These are phyloP conservation scores for Stagonosporopsis tanaceti DNA, from an alignment of 2,329 filamentous ascomycete genomes.

Conservation along the genomic window DNA sequence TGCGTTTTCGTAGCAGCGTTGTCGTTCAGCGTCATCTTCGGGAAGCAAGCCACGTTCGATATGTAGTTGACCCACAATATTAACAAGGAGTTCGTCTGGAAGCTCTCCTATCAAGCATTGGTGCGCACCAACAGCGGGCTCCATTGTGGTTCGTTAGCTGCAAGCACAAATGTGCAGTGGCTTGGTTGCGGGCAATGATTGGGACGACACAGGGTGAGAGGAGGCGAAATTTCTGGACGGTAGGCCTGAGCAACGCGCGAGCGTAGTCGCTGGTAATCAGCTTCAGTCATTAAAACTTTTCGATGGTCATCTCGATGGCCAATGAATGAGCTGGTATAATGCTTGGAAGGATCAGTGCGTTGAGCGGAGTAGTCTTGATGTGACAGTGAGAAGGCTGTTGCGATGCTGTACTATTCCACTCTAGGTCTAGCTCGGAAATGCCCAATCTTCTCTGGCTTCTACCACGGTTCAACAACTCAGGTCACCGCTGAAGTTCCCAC, in stretches of 20 bases:
- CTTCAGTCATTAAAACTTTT: background rate
- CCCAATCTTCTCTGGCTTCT: too few relatives aligned
- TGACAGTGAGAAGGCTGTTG: background rate
- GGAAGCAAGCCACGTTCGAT: constrained; percentile 22
- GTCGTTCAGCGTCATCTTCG: background rate
- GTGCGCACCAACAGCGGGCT: background rate
- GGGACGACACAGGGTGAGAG: background rate
- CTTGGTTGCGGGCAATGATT: background rate
- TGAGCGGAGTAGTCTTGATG: too few relatives aligned
- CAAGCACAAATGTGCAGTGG: background rate
- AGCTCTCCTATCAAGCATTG: constrained; percentile 16
- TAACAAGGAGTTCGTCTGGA: constrained; percentile 30
- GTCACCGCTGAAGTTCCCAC: too few relatives aligned
- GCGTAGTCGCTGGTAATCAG: background rate
- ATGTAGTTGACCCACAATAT: constrained; percentile 22
- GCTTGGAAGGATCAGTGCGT: too few relatives aligned
- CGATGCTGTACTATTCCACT: background rate
- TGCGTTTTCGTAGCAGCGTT: background rate
- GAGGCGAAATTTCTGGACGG: background rate
- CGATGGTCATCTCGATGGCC: too few relatives aligned
- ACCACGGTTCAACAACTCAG: too few relatives aligned
- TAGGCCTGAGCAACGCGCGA: too few relatives aligned
- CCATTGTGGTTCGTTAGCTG: background rate
- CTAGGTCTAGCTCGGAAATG: too few relatives aligned
- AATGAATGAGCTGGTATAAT: background rate